Base-by-base conservation (phyloP, 106 monocot species). In the Xerophyta viscosa region DNA sequence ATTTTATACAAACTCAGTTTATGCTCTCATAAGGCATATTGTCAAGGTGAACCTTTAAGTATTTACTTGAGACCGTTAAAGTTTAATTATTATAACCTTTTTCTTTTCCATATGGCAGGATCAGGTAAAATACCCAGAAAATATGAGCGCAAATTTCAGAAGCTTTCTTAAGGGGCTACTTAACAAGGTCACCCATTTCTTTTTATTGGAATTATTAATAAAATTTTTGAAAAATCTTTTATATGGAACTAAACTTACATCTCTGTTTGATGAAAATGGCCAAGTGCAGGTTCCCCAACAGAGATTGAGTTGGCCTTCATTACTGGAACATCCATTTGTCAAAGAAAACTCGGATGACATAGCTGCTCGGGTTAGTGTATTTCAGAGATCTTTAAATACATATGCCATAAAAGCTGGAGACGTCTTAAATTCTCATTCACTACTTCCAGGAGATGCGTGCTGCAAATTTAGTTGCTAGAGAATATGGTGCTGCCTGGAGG, bases 71-170 rank as follows among this genome's bases (percentile, higher is more conserved):
- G 11, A 36, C 33, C 11, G 36, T 18, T 54, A 33, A 1, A 24
- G 15, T 10, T 49, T 20, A 48, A 48, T 67, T 52, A 14, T 14
- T 8, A 41, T 52, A 1, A 3, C 2, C 21, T 8, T 18, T 56
- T 48, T 24, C 24, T 66, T 43, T 15, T 62, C 20, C 25, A 21
- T 69, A 19, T 70, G 33, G 56, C 68, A 98, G 98, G 98, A 98
- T 83, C 98, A 90, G 27, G 98, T 98, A 36, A 98, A 98, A 73
- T 98, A 86, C 75, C 90, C 98, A 39, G 98, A 98, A n/a, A 82
- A 70, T 26, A 98, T 98, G 98, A 90, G 77, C 67, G 1, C 69
- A 60, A 70, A 77, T 69, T 98, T 98, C 31, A 90, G 77, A 62
- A 90, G 76, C 64, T 98, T 98, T 65, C 70, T 98, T 15, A 86